Base-by-base conservation (phyloP, 139 green algal genomes). In the Chlorella sp. region DNA sequence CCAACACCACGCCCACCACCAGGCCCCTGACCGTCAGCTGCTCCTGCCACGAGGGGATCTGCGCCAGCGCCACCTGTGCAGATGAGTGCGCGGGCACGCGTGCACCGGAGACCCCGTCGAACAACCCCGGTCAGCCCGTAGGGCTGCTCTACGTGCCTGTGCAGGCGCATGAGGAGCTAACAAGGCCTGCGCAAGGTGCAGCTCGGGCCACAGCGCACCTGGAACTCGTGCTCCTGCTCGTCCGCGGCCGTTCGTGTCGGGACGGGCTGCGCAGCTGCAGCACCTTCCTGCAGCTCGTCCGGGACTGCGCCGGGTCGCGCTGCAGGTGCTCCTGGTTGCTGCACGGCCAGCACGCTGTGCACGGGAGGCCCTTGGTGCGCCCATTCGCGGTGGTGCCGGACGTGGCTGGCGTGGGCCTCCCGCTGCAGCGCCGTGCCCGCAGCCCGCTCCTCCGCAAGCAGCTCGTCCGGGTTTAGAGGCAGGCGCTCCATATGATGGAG, bases 21-120 rank as follows among this genome's bases (percentile, higher is more conserved):
- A 72, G 31, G 42, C 67, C 67, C 2, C 67, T 42, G 2, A 31
- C 3, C 2, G 42, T 72, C 23, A 72, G 67, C 67, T 72, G 67
- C 27, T 23, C 27, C 17, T 24, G 49, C 67, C 67, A 72, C 2
- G 35, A 23, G 5, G 67, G 67, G 30, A 72, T 24, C 5, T 49
- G 29, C 6, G 67, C 49, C n/a, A 72, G 67, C 1, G 6, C 26
- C 27, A 26, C 42, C 67, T 72, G 67, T 4, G 29, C 5, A n/a
- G n/a, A n/a, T n/a, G n/a, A n/a, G n/a, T n/a, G n/a, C n/a, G n/a
- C n/a, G 42, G 42, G 10, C 10, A 55, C 42, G 42, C 42, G 17
- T 55, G 42, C 42, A 55, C 10, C 17, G 42, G 42, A 55, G 10
- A 55, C 42, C 10, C 10, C 42, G 17, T 55, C 10, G 42, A 55